These are phyloP conservation scores for Xylaria sp. DNA, from an alignment of 2,329 filamentous ascomycete genomes.

Conservation along the genomic window DNA sequence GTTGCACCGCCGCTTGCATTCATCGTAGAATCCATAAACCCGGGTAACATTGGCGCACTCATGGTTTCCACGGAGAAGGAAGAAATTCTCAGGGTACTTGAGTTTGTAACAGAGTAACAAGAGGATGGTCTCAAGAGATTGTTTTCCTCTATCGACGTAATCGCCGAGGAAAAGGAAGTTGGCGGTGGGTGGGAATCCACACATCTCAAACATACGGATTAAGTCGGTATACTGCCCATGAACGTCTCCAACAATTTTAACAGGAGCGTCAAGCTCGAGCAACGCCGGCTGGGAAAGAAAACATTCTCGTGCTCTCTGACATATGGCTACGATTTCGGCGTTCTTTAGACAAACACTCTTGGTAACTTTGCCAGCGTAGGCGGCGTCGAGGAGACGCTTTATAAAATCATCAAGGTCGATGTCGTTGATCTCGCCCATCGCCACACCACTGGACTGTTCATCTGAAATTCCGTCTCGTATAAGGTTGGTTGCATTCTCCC, in stretches of 20 bases:
- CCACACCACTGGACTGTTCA: conserved; percentile 62
- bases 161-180: conserved; percentile 98
- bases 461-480: conserved; percentile 58
- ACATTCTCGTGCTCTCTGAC: conserved; percentile 86
- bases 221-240: conserved; percentile 97
- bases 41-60: conserved; percentile 99
- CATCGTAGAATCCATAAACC: conserved; percentile 99
- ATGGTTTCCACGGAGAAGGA: conserved; percentile 97
- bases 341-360: conserved; percentile 98
- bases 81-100: conserved; percentile 99
- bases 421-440: conserved; percentile 90
- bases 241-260: conserved; percentile 97
- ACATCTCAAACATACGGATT: conserved; percentile 98
- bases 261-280: conserved; percentile 89
- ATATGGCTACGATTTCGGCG: conserved; percentile 95
- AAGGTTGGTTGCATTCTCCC: conserved; percentile 76
- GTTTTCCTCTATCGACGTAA: conserved; percentile 98
- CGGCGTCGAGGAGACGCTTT: conserved; percentile 90
- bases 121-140: conserved; percentile 98
- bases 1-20: conserved; percentile 99
- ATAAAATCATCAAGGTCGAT: conserved; percentile 98
- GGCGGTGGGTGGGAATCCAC: conserved; percentile 89
- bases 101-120: conserved; percentile 98
- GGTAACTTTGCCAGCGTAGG: conserved; percentile 95
- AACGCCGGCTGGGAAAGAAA: conserved; percentile 92